These are phyloP conservation scores for Aureoboletus auriporus DNA, from an alignment of 768 basidiomycete species.

Conservation along the genomic window DNA sequence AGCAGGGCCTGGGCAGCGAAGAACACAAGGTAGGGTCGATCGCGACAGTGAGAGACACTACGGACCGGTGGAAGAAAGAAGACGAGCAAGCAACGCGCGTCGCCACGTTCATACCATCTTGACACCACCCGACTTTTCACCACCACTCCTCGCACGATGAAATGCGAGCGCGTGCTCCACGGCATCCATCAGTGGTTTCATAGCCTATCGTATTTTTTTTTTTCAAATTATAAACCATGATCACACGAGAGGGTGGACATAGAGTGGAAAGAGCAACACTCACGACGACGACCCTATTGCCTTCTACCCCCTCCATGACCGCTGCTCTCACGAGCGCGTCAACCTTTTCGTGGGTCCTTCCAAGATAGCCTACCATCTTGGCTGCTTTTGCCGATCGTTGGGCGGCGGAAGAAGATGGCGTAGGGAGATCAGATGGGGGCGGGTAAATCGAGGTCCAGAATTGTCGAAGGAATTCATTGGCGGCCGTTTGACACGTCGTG, in stretches of 20 bases:
- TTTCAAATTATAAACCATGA: too few relatives aligned
- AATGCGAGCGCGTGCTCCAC: conserved; percentile 70
- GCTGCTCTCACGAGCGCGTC: conserved; percentile 67
- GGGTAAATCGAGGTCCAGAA: conserved; percentile 92
- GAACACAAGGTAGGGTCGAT: too few relatives aligned
- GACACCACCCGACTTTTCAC: conserved; percentile 5
- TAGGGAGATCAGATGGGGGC: conserved; percentile 53
- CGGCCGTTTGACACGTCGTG: conserved; percentile 86
- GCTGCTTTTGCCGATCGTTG: conserved; percentile 76
- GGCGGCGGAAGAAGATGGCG: conserved; percentile 49
- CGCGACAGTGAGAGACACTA: too few relatives aligned
- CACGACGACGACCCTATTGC: conserved; percentile 59
- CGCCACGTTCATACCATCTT: conserved; percentile 10
- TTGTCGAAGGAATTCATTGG: conserved; percentile 94
- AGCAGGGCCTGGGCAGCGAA: too few relatives aligned
- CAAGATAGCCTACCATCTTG: conserved; percentile 85
- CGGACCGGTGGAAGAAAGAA: not conserved
- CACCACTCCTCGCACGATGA: conserved; percentile 38
- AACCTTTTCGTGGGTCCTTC: conserved; percentile 78
- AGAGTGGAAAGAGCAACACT: conserved; percentile 20
- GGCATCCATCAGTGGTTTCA: conserved; percentile 71
- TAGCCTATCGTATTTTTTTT: conserved; percentile 43
- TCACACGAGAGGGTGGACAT: not conserved
- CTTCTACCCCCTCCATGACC: conserved; percentile 58
- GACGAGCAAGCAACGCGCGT: not conserved